These are phyloP conservation scores for Candida nanaspora DNA, from an alignment of 805 yeast species.

Conservation along the genomic window DNA sequence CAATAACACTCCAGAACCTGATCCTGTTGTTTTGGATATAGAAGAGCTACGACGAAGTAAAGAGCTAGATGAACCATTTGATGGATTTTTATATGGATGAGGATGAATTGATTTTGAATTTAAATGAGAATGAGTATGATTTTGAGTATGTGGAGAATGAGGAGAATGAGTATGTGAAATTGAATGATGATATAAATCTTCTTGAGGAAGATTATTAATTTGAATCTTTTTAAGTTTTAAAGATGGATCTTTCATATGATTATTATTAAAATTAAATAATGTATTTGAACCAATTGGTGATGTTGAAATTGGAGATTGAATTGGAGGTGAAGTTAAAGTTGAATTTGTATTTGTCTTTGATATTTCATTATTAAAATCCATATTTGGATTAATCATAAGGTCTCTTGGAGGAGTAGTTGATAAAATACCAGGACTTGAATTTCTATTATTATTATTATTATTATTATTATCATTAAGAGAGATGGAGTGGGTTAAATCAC, in stretches of 20 bases:
- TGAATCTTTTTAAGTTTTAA: conserved; percentile 9
- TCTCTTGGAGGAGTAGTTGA: neutral
- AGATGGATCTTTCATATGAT: neutral
- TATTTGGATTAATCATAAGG: neutral
- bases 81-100: conserved; percentile 12
- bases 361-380: conserved; percentile 1
- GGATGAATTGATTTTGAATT: conserved; percentile 15
- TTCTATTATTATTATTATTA: too few species aligned
- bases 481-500: neutral
- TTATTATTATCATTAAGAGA: too few species aligned
- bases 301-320: neutral
- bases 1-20: neutral
- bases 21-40: neutral
- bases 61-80: neutral
- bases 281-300: neutral
- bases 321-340: neutral
- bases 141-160: conserved; percentile 2
- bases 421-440: too few species aligned
- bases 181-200: too few species aligned
- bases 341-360: neutral
- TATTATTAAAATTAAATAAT: neutral
- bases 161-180: conserved; percentile 4
- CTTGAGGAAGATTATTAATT: too few species aligned
- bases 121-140: conserved; percentile 7
- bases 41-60: neutral